These are phyloP conservation scores for Pythium periplocum DNA, from an alignment of 352 stramenopile species.

Conservation along the genomic window DNA sequence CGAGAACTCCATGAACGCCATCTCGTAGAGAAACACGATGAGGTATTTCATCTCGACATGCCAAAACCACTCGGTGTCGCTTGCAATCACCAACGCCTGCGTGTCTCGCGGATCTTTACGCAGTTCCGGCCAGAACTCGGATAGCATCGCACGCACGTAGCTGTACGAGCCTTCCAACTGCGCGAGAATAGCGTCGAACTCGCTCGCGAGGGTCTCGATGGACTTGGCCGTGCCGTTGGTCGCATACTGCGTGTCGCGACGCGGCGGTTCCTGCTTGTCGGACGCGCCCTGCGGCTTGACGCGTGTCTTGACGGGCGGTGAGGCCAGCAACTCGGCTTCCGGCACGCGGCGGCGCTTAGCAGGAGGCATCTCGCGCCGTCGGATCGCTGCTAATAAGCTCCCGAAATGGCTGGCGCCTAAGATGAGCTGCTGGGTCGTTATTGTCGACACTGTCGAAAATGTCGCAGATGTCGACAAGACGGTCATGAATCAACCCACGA, in stretches of 20 bases:
- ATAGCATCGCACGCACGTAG: conserved; percentile 62
- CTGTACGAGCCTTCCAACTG: conserved; percentile 18
- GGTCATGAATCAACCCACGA: too few species aligned
- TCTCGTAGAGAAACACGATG: conserved; percentile 78
- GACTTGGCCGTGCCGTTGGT: not conserved
- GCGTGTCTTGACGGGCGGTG: too few species aligned
- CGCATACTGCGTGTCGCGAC: not conserved
- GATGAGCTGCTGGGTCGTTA: conserved; percentile 3
- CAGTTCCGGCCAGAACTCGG: conserved; percentile 69
- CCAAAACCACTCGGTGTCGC: conserved; percentile 78
- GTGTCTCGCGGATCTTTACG: conserved; percentile 37
- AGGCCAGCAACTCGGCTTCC: not conserved
- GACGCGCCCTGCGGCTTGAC: too few species aligned
- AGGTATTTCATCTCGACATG: conserved; percentile 78
- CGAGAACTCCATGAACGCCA: conserved; percentile 84
- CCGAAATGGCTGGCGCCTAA: conserved; percentile 19
- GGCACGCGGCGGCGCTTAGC: conserved; percentile 17
- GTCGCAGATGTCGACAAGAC: not conserved
- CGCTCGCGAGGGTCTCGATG: conserved; percentile 4
- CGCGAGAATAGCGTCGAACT: conserved; percentile 12
- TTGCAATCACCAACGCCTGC: conserved; percentile 25
- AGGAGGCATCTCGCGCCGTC: conserved; percentile 8
- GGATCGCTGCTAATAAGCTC: not conserved
- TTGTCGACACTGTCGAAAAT: conserved; percentile 14
- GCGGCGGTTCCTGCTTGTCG: too few species aligned